Evolutionary conservation across 2,329 filamentous ascomycete genomes (phyloP), one percentile per base, ranked within the genome.

Genomic region (Massarina eburnea): DNA sequence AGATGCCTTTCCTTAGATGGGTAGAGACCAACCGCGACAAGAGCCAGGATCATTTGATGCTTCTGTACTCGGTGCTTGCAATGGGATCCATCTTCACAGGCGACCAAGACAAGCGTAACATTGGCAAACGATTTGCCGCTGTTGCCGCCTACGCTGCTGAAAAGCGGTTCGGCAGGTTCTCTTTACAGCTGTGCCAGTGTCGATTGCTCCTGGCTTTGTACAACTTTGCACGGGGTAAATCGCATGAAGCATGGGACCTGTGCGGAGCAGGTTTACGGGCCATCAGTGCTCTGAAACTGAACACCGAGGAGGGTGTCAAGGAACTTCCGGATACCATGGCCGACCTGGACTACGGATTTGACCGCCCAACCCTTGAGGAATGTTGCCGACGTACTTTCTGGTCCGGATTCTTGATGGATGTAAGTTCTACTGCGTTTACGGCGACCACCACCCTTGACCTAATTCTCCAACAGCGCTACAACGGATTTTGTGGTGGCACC

Each of bases 371-470:
- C 22, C 79, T 84, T 54, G 77, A 79, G 19, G 87, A 91, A 67
- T 85, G 84, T 56, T 78, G 82, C 48, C 78, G 86, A 52, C 77
- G 87, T 45, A 89, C 85, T 0, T 85, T 89, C 59, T 91, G 86
- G 86, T 81, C 83, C 21, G 79, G 82, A 41, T 88, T 85, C 55
- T 71, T 89, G 55, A 78, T 88, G 65, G 87, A 90, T 68, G 77
- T 79, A 67, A 73, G 76, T 71, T 54, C 59, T 52, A 59, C 59
- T 39, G 51, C 60, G 51, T 59, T 58, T 51, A 61, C 56, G 48
- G 51, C 55, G 46, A 62, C 63, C 39, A 58, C 62, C 52, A 56
- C 61, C 47, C 54, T 56, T 63, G 54, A 63, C 57, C 54, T 60
- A 55, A 56, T 51, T 8, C 52, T 52, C 49, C 48, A 52, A 57